Percentiles rank a stretch among this genome's conserved stretches.
Evolutionary conservation across 768 basidiomycete genomes (phyloP).

Genomic region (Trametes punicea): DNA sequence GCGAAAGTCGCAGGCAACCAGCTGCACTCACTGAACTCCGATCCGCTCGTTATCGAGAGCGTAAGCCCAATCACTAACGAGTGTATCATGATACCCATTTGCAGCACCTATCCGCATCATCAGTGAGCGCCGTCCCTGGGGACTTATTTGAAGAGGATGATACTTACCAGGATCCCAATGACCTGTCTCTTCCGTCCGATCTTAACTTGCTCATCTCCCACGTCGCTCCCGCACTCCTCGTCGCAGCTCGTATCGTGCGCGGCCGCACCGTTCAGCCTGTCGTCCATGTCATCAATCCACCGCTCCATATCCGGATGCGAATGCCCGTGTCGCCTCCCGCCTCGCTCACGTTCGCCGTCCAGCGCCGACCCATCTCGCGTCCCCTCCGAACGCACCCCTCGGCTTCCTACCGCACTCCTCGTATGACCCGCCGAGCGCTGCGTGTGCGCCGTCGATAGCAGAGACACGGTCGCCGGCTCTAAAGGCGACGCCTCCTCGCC

Average conservation of each 20-base stretch:
- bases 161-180: slow-evolving; percentile 67
- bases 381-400: too few species aligned
- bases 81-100: slow-evolving; percentile 84
- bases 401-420: too few species aligned
- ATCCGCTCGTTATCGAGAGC: slow-evolving; percentile 61
- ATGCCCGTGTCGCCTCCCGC: slow-evolving; percentile 20
- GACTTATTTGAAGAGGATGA: not conserved
- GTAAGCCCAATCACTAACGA: slow-evolving; percentile 80
- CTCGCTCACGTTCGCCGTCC: slow-evolving; percentile 3
- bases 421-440: not conserved
- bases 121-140: not conserved
- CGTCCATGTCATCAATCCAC: slow-evolving; percentile 15
- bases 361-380: not conserved
- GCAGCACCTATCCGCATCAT: slow-evolving; percentile 53
- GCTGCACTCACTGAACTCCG: slow-evolving; percentile 59
- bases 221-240: slow-evolving; percentile 14
- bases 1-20: not conserved
- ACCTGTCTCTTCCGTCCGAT: slow-evolving; percentile 54
- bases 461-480: not conserved
- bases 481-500: not conserved
- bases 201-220: slow-evolving; percentile 16
- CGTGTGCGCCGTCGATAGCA: not conserved
- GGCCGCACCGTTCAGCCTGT: not conserved
- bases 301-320: slow-evolving; percentile 20
- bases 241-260: slow-evolving; percentile 12